These are phyloP conservation scores for Collybiopsis confluens DNA, from an alignment of 768 basidiomycete species.

Conservation along the genomic window DNA sequence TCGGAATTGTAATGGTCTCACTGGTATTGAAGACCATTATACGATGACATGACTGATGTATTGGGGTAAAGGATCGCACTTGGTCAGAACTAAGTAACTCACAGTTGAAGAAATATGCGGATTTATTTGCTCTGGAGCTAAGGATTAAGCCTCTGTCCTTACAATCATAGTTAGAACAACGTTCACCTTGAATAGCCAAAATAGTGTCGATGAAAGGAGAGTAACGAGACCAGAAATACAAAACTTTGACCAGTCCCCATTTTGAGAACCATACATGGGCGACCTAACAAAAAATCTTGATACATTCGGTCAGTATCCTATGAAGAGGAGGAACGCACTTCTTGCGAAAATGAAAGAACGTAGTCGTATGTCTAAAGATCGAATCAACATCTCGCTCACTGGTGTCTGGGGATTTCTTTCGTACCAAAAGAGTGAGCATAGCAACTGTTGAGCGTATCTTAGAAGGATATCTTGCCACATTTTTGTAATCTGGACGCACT, in stretches of 20 bases:
- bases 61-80: neutral
- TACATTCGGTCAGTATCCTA: neutral
- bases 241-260: constrained; percentile 1
- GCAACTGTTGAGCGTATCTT: no score
- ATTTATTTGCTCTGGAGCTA: neutral
- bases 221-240: neutral
- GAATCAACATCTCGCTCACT: no score
- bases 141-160: neutral
- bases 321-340: neutral
- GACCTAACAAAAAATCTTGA: neutral
- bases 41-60: neutral
- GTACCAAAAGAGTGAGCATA: no score
- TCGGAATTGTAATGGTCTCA: neutral
- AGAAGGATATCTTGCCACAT: no score
- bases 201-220: constrained; percentile 2
- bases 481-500: no score
- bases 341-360: neutral
- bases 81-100: neutral
- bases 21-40: neutral
- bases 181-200: neutral
- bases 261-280: neutral
- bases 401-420: no score
- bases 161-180: neutral
- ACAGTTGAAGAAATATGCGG: neutral
- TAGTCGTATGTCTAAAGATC: neutral